A percentile compares a stretch with the other conserved stretches of the same genome.
phyloP scores from a whole-genome alignment of 345 rosid species.

The Linum tenue region DNA sequence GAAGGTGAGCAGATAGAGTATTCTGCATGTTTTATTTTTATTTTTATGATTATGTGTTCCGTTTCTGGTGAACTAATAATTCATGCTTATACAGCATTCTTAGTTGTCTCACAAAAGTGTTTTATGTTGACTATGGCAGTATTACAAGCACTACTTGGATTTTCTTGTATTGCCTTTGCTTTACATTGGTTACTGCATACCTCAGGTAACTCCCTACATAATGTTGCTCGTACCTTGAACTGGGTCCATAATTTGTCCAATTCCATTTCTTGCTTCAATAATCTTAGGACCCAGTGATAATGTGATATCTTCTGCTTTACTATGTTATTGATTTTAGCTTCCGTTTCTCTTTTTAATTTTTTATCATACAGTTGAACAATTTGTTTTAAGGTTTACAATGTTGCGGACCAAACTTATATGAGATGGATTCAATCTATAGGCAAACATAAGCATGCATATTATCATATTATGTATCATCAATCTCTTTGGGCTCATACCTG shows the following conservation, averaged over 20 bases:
- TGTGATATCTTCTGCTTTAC: background rate
- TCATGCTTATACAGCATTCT: background rate
- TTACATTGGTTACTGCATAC: constrained; percentile 47
- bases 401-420: background rate
- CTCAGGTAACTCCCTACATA: constrained; percentile 45
- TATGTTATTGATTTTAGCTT: too few species aligned
- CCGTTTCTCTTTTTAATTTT: background rate
- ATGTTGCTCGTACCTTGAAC: too few species aligned
- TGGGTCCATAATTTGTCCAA: too few species aligned
- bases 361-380: constrained; percentile 8
- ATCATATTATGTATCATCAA: too few species aligned
- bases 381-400: constrained; percentile 2
- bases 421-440: too few species aligned
- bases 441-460: too few species aligned
- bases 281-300: background rate
- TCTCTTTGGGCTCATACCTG: background rate
- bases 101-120: background rate
- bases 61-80: background rate
- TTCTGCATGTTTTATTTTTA: background rate
- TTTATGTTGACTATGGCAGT: constrained; percentile 40
- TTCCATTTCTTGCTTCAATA: too few species aligned
- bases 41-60: too few species aligned
- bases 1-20: constrained; percentile 39
- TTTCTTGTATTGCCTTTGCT: constrained; percentile 42
- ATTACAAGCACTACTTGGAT: constrained; percentile 47